Evolutionary conservation across 192 early-diverging fungal genomes (phyloP).

Genomic region (Gonapodya prolifera): DNA sequence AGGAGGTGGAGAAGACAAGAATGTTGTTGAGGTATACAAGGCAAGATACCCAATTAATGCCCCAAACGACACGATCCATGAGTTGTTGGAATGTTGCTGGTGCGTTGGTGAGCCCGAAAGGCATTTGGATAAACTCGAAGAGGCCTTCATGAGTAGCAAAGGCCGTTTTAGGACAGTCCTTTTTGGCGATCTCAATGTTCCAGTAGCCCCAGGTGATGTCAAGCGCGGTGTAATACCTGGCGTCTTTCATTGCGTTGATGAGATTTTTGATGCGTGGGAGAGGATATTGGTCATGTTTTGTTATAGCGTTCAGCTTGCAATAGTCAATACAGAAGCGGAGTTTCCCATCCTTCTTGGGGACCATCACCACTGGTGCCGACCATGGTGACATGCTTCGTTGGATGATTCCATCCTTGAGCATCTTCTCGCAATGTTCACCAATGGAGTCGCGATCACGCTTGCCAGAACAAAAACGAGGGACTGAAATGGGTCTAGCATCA

Average conservation of each 20-base stretch:
- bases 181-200: slow-evolving; percentile 19
- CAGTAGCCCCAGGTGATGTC: slow-evolving; percentile 25
- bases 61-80: slow-evolving; percentile 20
- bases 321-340: slow-evolving; percentile 26
- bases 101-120: slow-evolving; percentile 47
- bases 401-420: slow-evolving; percentile 16
- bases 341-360: slow-evolving; percentile 22
- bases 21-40: slow-evolving; percentile 8
- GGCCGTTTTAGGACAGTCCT: slow-evolving; percentile 26
- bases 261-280: slow-evolving; percentile 24
- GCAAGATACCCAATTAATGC: slow-evolving; percentile 10
- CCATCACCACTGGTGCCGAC: slow-evolving; percentile 22
- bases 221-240: slow-evolving; percentile 13
- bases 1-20: not conserved
- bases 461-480: too few relatives aligned
- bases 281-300: slow-evolving; percentile 21
- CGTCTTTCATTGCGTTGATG: slow-evolving; percentile 9
- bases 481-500: not conserved
- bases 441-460: not conserved
- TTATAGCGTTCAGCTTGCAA: slow-evolving; percentile 21
- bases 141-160: slow-evolving; percentile 22
- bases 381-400: slow-evolving; percentile 10
- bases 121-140: slow-evolving; percentile 44
- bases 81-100: slow-evolving; percentile 38
- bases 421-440: slow-evolving; percentile 12